Evolutionary conservation across 2,329 filamentous ascomycete species (phyloP).

Genomic region (Diaporthe ampelina): DNA sequence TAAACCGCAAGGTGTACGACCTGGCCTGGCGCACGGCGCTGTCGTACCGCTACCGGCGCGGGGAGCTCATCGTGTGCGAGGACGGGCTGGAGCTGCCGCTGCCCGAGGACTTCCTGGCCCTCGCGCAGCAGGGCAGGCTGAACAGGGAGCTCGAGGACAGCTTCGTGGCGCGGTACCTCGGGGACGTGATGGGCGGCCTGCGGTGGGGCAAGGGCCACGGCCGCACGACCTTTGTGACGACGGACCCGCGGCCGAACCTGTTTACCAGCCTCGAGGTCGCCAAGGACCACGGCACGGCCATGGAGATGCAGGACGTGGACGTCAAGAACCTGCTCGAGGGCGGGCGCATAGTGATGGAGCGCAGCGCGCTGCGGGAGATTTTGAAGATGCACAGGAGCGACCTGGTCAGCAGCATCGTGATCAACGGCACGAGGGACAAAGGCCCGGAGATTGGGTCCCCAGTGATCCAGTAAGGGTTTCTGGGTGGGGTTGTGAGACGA

Average conservation of each 20-base stretch:
- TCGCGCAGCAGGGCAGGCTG: conserved; percentile 52
- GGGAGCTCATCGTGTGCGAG: conserved; percentile 88
- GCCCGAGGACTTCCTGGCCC: conserved; percentile 62
- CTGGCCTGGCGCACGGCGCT: conserved; percentile 94
- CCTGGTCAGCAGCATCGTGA: conserved; percentile 62
- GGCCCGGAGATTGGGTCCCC: conserved; percentile 56
- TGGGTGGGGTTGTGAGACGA: background rate
- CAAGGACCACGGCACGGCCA: conserved; percentile 76
- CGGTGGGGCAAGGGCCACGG: conserved; percentile 77
- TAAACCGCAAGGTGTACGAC: conserved; percentile 94
- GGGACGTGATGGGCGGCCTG: conserved; percentile 78
- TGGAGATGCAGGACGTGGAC: conserved; percentile 85
- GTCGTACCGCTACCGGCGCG: conserved; percentile 89
- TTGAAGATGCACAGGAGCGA: conserved; percentile 81
- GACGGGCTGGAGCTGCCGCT: conserved; percentile 78
- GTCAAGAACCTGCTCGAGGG: conserved; percentile 94
- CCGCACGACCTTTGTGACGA: conserved; percentile 82
- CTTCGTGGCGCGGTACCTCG: conserved; percentile 70
- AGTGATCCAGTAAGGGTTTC: conserved; percentile 46
- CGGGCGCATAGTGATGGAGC: conserved; percentile 88
- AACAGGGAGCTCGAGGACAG: conserved; percentile 60
- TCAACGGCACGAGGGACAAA: conserved; percentile 55
- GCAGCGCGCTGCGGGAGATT: conserved; percentile 81
- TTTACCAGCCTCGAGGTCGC: conserved; percentile 75
- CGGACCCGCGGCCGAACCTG: conserved; percentile 71